Evolutionary conservation across 2,329 filamentous ascomycete species (phyloP).

Genomic region (Curvularia sp.): DNA sequence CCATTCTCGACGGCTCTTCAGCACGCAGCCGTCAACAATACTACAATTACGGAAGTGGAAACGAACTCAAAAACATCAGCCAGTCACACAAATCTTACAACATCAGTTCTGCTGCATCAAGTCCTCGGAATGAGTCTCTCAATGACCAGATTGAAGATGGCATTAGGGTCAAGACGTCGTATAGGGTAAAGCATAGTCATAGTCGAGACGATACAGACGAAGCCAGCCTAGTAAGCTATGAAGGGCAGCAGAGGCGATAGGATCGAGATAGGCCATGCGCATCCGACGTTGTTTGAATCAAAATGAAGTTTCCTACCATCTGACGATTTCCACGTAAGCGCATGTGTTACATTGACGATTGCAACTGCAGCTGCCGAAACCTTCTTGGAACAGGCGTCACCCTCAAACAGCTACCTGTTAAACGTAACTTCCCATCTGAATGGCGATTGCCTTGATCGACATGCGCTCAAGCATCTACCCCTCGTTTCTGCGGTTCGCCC

Average conservation of each 20-base stretch:
- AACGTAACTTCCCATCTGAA: not conserved
- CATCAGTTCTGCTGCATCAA: conserved; percentile 10
- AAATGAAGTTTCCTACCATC: not conserved
- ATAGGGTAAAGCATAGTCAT: conserved; percentile 19
- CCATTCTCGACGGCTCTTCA: conserved; percentile 47
- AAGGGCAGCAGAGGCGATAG: not conserved
- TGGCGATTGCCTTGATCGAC: not conserved
- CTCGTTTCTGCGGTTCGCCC: not conserved
- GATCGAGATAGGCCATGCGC: not conserved
- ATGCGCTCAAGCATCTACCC: conserved; percentile 5
- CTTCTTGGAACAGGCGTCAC: not conserved
- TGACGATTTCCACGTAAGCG: not conserved
- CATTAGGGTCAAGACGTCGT: conserved; percentile 30
- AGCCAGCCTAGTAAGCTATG: conserved; percentile 24
- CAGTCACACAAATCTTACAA: conserved; percentile 17
- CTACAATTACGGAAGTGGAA: conserved; percentile 36
- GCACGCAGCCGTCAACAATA: conserved; percentile 31
- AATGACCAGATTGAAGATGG: conserved; percentile 18
- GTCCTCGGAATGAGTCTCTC: conserved; percentile 6
- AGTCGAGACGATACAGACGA: conserved; percentile 25
- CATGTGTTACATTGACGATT: not conserved
- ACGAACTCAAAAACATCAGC: conserved; percentile 27
- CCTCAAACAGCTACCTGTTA: not conserved
- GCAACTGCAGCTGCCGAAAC: not conserved
- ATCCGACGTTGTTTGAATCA: not conserved